Evolutionary conservation across 2,329 filamentous ascomycete genomes (phyloP), one percentile per base, ranked within the genome.

Genomic region (Blastomyces parvus): DNA sequence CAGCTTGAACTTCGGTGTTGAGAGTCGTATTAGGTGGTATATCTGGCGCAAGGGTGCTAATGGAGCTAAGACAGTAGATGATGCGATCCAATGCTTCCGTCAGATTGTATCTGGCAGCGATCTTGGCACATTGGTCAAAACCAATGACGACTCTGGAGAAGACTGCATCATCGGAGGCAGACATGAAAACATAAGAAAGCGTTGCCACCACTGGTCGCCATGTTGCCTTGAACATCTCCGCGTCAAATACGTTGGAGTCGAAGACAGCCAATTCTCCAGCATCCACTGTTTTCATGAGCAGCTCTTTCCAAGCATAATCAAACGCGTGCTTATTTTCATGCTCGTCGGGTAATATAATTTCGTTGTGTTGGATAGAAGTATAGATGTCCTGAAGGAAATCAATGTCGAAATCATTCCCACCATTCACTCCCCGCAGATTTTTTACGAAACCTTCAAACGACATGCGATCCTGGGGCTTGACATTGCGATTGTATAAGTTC

Each of bases 131-230:
- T 74, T 99, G 93, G 70, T 96, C 91, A 71, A 99, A 99, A 1
- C 94, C 94, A 58, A 90, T 90, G 36, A 97, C 91, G 22, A 99
- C 89, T 64, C 94, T 86, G 44, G 90, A 90, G 73, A 96, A 99
- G 2, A 99, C 94, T 0, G 93, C 86, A 74, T 99, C 94, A 71
- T 99, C 95, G 0, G 91, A 96, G 19, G 95, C 95, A 44, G 93
- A 97, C 88, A 97, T 96, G 79, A 99, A 99, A 3, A 99, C 94
- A 72, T 97, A 99, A 14, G 94, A 95, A 62, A 99, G 80, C 0
- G 95, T 97, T 3, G 94, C 92, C 46, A 99, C 84, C 59, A 99
- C 91, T 0, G 95, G 93, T 73, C 86, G 91, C 94, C 95, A 99
- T 0, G 92, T 97, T 27, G 91, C 89, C 63, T 89, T 87, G 74